Conservation (phyloP, 257 asterid genomes). For the Jacaranda mimosifolia region DNA sequence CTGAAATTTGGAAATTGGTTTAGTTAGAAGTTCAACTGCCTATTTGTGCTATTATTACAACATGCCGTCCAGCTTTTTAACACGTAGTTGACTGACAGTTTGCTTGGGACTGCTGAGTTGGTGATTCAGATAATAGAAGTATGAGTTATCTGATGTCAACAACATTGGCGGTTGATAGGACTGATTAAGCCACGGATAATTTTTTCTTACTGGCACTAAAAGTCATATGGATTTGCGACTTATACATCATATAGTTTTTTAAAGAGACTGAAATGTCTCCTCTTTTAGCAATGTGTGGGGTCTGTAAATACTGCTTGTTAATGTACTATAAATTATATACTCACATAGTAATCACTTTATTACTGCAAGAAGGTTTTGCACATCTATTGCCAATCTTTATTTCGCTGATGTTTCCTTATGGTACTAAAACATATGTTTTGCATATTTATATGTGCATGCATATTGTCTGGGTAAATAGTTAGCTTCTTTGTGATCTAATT, state of each 20-base stretch:
- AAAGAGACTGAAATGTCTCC: conserved; percentile 50
- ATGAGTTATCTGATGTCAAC: conserved; percentile 85
- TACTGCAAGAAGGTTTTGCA: conserved; percentile 8
- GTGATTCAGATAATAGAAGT: conserved; percentile 84
- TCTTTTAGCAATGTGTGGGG: conserved; percentile 54
- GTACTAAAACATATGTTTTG: neutral
- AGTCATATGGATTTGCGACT: conserved; percentile 51
- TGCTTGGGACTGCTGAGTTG: conserved; percentile 83
- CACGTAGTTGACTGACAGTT: conserved; percentile 73
- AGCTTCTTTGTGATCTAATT: neutral
- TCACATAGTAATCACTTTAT: conserved; percentile 21
- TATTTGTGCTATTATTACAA: conserved; percentile 81
- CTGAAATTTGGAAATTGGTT: conserved; percentile 68
- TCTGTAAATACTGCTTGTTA: conserved; percentile 48
- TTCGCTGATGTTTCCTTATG: conserved; percentile 9
- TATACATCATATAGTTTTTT: conserved; percentile 59
- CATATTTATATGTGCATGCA: too few relatives aligned
- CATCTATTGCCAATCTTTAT: conserved; percentile 20
- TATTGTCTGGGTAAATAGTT: conserved; percentile 23
- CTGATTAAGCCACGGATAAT: conserved; percentile 62
- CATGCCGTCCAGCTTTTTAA: conserved; percentile 77
- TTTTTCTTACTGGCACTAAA: conserved; percentile 56
- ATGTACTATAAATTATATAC: conserved; percentile 34
- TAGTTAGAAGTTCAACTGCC: conserved; percentile 70
- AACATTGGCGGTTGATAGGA: conserved; percentile 72